Base-by-base conservation (phyloP, 345 rosid genomes). In the Gossypium herbaceum region DNA sequence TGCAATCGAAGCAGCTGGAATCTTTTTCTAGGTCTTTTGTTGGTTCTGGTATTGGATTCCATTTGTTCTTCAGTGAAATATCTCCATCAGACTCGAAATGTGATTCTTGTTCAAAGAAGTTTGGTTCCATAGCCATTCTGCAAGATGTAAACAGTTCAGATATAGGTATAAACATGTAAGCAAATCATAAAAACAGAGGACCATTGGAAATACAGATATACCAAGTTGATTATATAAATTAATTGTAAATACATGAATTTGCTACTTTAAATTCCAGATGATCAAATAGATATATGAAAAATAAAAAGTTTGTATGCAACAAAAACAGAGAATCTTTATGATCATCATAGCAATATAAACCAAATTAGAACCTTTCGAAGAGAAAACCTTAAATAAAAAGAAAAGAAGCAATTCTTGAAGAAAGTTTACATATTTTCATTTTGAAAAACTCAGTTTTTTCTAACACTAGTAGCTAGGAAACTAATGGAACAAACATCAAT, bases 1-100 rank as follows among this genome's bases (percentile, higher is more conserved):
- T 93, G 86, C 98, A 93, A 50, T 91, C 90, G 16, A 88, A 89
- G 77, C 83, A 79, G 12, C 89, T 89, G 17, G 67, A 76, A 43
- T 77, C 82, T 44, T 74, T 74, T 15, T 85, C 84, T 17, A 81
- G 60, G 6, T 79, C 78, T 69, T 45, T 73, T 9, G 50, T 57
- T 10, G 87, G 12, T 41, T 55, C 67, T 0, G 81, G 25, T 56
- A 74, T 16, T 41, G 82, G 68, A 72, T 80, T 75, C 83, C 82
- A 73, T 76, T 88, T 82, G 77, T 81, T 84, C 83, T 74, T 79
- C 63, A 69, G 62, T 17, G 27, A 22, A 71, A 68, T 68, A 68
- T 80, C 80, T 48, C 77, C 78, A 17, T 81, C 81, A 58, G 85
- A 75, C 50, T 75, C 83, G 71, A 47, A 81, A 54, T 43, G 56